Conservation (phyloP, 176 grass and related monocot species). For the Melocanna baccifera region DNA sequence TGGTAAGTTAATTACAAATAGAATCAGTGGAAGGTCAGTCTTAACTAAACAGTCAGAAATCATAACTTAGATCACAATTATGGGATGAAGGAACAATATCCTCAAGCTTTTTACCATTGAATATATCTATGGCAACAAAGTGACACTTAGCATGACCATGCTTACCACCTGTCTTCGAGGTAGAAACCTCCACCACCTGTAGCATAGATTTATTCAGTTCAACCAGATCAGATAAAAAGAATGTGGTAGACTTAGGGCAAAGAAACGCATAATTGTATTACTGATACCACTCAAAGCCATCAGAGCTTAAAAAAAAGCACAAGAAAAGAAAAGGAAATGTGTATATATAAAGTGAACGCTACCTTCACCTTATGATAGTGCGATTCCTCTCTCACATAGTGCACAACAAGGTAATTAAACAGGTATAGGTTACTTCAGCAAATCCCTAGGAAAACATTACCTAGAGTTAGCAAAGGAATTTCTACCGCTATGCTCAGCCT, state of each 20-base stretch:
- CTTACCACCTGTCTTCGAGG: conserved; percentile 97
- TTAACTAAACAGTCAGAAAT: conserved; percentile 23
- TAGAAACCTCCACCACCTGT: conserved; percentile 96
- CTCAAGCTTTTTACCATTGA: conserved; percentile 93
- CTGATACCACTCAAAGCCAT: neutral
- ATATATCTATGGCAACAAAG: conserved; percentile 92
- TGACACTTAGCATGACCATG: conserved; percentile 93
- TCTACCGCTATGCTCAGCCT: neutral
- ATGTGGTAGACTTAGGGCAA: neutral
- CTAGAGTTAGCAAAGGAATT: neutral
- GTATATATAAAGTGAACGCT: neutral
- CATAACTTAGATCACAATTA: conserved; percentile 80
- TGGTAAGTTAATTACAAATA: neutral
- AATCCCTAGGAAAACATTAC: neutral
- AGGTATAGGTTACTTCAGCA: neutral
- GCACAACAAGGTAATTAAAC: neutral
- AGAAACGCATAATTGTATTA: neutral
- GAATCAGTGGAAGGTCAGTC: conserved; percentile 4
- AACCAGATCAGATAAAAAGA: neutral
- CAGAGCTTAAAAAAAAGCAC: neutral
- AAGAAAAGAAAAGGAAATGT: neutral
- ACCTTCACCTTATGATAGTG: neutral
- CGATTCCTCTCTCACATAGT: neutral
- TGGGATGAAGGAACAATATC: conserved; percentile 98
- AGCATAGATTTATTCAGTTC: conserved; percentile 8